Evolutionary conservation across 192 early-diverging fungal species (phyloP), one percentile per base, ranked within the genome.

Genomic region (Coemansia sp.): DNA sequence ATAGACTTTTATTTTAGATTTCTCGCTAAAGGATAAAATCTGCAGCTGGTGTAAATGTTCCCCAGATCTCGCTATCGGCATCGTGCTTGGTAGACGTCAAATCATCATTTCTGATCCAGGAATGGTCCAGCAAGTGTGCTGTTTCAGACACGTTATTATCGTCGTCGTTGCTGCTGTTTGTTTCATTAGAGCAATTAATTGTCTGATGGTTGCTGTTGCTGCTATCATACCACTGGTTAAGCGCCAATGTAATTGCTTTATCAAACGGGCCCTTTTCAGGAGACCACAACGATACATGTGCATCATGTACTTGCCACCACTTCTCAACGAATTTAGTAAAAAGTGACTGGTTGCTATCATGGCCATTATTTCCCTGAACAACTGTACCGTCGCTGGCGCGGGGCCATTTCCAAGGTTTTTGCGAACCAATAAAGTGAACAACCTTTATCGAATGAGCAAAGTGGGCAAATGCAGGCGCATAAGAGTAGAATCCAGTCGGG

Each of bases 341-440:
- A 51, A 35, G 63, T 51, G 55, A 74, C 56, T 15, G 30, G 10
- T 18, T 46, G 70, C 23, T 39, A 10, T 35, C 37, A 33, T 48
- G 14, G 46, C 23, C 5, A n/a, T 23, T 19, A n/a, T 38, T n/a
- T 50, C 72, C 46, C 47, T 83, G 57, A 0, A 52, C 49, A 12
- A 62, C 36, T 20, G 57, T 53, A 16, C 65, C 72, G 26, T 61
- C 58, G 31, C 35, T 43, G 21, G 53, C 48, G 28, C 66, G 65
- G 15, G 19, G 21, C 53, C 58, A 60, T 51, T 63, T 64, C 94
- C 94, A 97, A 12, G 94, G 94, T 75, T 97, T 97, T 14, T 79
- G 63, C 2, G 59, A 59, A 1, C 94, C 94, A 44, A 94, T 88
- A 78, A 97, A 97, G 59, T 97, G 94, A 33, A 91, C 81, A 33